These are phyloP conservation scores for Talaromyces sp. DNA, from an alignment of 2,329 filamentous ascomycete species.

Conservation along the genomic window DNA sequence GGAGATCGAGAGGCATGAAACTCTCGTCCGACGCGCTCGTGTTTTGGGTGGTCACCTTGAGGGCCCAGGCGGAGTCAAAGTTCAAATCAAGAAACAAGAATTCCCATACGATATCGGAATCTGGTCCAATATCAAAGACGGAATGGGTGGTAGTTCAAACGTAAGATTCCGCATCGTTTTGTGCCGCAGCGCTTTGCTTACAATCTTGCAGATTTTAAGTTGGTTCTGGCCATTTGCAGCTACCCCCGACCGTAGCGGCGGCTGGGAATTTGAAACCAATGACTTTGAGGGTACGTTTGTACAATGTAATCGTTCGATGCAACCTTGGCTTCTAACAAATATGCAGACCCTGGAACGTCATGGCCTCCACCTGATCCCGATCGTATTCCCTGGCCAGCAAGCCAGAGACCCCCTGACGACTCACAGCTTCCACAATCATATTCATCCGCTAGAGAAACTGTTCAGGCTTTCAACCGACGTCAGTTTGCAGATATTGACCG, in stretches of 20 bases:
- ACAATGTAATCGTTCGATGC: neutral
- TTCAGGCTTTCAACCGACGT: constrained; percentile 57
- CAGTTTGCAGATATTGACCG: constrained; percentile 56
- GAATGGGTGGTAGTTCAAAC: constrained; percentile 60
- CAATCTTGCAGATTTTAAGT: constrained; percentile 43
- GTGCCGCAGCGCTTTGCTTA: constrained; percentile 1
- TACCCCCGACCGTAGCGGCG: constrained; percentile 51
- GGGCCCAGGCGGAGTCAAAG: constrained; percentile 57
- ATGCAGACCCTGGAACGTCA: constrained; percentile 37
- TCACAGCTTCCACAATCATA: constrained; percentile 33
- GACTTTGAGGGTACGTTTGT: constrained; percentile 58
- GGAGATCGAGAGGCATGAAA: constrained; percentile 57
- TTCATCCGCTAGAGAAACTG: constrained; percentile 44
- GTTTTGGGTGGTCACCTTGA: constrained; percentile 61
- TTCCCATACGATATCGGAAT: constrained; percentile 69
- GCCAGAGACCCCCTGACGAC: constrained; percentile 17
- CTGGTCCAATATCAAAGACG: constrained; percentile 60
- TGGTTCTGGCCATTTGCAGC: constrained; percentile 65
- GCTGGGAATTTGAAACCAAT: constrained; percentile 59
- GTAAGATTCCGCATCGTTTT: constrained; percentile 26
- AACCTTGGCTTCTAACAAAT: neutral
- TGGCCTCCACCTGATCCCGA: constrained; percentile 57
- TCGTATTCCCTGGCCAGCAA: constrained; percentile 45
- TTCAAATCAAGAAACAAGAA: constrained; percentile 62
- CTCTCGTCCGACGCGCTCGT: constrained; percentile 49